phyloP scores from a whole-genome alignment of 306 rosid species.

The Pterocarpus santalinus region DNA sequence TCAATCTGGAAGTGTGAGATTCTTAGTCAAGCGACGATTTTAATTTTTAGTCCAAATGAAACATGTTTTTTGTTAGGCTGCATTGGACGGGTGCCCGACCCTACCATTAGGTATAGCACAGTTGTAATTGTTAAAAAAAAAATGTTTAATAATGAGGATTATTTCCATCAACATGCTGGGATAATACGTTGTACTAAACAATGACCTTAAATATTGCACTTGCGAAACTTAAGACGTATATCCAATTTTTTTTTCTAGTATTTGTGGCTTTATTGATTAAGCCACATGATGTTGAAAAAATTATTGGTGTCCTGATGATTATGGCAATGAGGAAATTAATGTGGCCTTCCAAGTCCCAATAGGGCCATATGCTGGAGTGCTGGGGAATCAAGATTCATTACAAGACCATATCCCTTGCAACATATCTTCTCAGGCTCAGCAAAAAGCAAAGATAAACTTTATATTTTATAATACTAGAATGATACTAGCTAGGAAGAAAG shows the following conservation, averaged over 20 bases:
- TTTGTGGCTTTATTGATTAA: conserved; percentile 19
- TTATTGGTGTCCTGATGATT: conserved; percentile 37
- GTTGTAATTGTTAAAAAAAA: background rate
- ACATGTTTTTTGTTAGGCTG: background rate
- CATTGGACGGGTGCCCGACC: background rate
- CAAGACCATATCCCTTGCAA: conserved; percentile 26
- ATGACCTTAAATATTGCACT: background rate
- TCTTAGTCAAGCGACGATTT: background rate
- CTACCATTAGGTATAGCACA: background rate
- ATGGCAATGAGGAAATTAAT: conserved; percentile 6
- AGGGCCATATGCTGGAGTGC: conserved; percentile 41
- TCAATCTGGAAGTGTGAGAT: background rate
- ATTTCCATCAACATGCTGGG: background rate
- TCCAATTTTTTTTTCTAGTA: background rate
- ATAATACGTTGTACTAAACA: background rate
- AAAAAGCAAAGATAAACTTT: conserved; percentile 23
- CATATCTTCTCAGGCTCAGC: background rate
- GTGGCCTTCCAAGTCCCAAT: conserved; percentile 46
- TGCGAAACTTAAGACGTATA: conserved; percentile 10
- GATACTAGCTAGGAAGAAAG: background rate
- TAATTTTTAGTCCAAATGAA: background rate
- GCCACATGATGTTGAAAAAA: background rate
- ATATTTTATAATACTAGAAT: background rate
- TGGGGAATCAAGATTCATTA: conserved; percentile 32
- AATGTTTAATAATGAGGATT: background rate